Base-by-base conservation (phyloP, 2,329 filamentous ascomycete species). In the Chalaropsis thielavioides region DNA sequence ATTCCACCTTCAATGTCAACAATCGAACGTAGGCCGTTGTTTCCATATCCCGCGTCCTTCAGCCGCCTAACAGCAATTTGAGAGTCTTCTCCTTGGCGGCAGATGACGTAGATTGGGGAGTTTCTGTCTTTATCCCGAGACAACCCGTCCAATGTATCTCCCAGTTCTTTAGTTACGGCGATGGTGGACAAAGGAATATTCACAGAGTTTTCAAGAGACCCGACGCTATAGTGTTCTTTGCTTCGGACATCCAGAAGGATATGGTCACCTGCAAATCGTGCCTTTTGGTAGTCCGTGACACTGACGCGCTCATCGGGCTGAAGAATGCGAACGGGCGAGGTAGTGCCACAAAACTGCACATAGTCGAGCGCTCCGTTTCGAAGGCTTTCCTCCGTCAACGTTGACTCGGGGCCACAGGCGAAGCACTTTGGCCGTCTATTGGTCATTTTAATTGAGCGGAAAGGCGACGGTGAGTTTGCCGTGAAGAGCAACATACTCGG, bases 191-290 rank as follows among this genome's bases (percentile, higher is more conserved):
- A 73, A 0, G 76, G 88, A 0, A 91, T 73, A 69, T 90, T 96
- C 62, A 95, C 75, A 31, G 89, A 90, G 0, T 88, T 88, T 0
- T 84, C 78, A 7, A 99, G 78, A 67, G 80, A 85, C 68, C 87
- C 91, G 56, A 97, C 85, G 17, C 88, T 86, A 69, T 89, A 96
- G 67, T 96, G 90, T 35, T 90, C 88, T 70, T 84, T 84, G 69
- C 95, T 90, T 1, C 94, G 81, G 0, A 95, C 90, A 69, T 97
- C 94, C 1, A 97, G 74, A 1, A 96, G 75, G 0, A 89, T 71
- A 63, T 87, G 0, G 1, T 87, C 0, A 46, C 17, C 6, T 17
- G 35, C 38, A 40, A 60, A 43, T 43, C 67, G 68, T 8, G 61
- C 5, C 72, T 62, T 6, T 69, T 65, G 19, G 69, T 90, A 92